Evolutionary conservation across 352 stramenopile species (phyloP).

Genomic region (Phytopythium aichiense): DNA sequence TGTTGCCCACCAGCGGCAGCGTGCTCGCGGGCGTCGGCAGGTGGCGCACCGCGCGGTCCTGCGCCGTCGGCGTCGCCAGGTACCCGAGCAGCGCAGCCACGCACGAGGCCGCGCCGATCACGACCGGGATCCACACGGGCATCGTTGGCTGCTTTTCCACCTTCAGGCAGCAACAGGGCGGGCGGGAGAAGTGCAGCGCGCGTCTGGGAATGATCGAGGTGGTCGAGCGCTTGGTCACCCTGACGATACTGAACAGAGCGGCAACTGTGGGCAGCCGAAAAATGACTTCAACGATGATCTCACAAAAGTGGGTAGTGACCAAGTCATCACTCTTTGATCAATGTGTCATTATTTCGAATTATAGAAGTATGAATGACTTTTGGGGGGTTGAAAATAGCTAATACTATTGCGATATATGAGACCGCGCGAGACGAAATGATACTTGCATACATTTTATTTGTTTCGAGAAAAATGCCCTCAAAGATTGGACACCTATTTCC

Average conservation of each 20-base stretch:
- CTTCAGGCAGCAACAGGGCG: neutral
- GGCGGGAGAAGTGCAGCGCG: neutral
- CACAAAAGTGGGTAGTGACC: too few relatives aligned
- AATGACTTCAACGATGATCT: neutral
- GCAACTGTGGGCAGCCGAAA: neutral
- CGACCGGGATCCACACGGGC: slow-evolving; percentile 9
- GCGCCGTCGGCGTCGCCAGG: slow-evolving; percentile 16
- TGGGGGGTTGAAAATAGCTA: too few relatives aligned
- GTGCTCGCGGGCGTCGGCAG: slow-evolving; percentile 37
- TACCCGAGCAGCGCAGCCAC: slow-evolving; percentile 22
- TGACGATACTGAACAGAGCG: slow-evolving; percentile 1
- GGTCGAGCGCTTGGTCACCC: neutral
- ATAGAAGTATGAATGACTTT: too few relatives aligned
- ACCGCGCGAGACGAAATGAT: too few relatives aligned
- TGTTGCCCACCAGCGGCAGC: slow-evolving; percentile 52
- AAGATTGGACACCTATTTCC: neutral
- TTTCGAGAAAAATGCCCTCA: slow-evolving; percentile 7
- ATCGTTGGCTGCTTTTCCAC: neutral
- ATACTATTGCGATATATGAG: too few relatives aligned
- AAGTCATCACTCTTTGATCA: too few relatives aligned
- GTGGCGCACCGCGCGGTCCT: slow-evolving; percentile 23
- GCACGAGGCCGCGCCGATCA: slow-evolving; percentile 12
- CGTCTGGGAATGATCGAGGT: neutral
- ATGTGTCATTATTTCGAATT: neutral
- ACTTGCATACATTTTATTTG: too few relatives aligned